phyloP scores from a whole-genome alignment of 768 basidiomycete species.

The Gymnopilus dilepis region DNA sequence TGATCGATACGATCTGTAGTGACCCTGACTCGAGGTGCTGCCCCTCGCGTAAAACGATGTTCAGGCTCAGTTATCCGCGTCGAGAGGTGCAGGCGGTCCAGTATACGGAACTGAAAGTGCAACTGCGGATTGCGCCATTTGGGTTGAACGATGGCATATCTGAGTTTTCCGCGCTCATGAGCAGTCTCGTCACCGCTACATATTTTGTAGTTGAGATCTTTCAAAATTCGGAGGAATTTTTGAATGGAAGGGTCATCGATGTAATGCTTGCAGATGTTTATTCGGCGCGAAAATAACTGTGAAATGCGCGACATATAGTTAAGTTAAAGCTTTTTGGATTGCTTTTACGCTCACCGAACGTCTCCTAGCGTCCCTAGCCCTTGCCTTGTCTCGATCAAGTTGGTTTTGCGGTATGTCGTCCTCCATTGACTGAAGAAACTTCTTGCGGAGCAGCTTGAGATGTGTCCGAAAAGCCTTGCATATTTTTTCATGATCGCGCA shows the following conservation, averaged over 20 bases:
- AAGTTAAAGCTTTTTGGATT: background rate
- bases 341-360: background rate
- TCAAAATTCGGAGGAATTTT: background rate
- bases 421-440: background rate
- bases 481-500: background rate
- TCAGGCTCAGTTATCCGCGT: background rate
- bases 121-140: background rate
- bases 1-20: background rate
- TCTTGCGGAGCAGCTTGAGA: background rate
- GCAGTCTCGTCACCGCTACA: background rate
- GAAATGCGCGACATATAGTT: background rate
- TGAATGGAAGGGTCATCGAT: background rate
- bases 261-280: background rate
- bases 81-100: background rate
- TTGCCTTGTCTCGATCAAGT: background rate
- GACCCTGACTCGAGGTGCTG: background rate
- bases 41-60: background rate
- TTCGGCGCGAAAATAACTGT: background rate
- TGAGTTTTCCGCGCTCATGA: background rate
- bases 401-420: background rate
- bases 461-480: background rate
- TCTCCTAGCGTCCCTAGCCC: background rate
- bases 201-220: background rate
- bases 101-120: background rate
- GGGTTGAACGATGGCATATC: background rate